Evolutionary conservation across 495 filamentous ascomycete species (phyloP).

Genomic region (Talaromyces wortmannii): DNA sequence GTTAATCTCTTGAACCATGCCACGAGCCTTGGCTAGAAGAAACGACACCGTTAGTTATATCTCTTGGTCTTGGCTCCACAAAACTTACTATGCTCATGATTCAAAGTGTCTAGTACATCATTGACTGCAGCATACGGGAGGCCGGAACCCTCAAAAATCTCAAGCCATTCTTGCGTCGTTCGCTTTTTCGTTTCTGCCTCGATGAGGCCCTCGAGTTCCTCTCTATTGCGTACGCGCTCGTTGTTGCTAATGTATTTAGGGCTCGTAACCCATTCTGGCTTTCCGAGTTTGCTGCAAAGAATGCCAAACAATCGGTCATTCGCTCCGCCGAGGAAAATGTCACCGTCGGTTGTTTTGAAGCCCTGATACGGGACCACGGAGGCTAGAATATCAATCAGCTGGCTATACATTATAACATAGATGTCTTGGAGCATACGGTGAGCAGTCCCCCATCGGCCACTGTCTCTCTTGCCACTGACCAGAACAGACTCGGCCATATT

Average conservation of each 20-base stretch:
- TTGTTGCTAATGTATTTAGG: conserved; percentile 62
- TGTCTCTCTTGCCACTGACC: conserved; percentile 62
- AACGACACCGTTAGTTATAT: conserved; percentile 3
- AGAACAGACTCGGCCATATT: conserved; percentile 84
- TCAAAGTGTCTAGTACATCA: conserved; percentile 63
- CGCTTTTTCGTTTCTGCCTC: conserved; percentile 55
- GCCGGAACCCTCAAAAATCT: conserved; percentile 69
- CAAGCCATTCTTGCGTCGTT: conserved; percentile 74
- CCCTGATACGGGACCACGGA: conserved; percentile 84
- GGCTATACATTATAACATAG: neutral
- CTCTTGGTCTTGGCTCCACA: neutral
- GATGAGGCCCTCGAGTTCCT: conserved; percentile 58
- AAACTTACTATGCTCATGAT: conserved; percentile 58
- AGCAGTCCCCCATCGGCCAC: conserved; percentile 80
- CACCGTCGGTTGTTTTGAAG: conserved; percentile 76
- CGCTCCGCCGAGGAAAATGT: conserved; percentile 75
- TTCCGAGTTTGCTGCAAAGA: conserved; percentile 61
- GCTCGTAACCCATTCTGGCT: conserved; percentile 59
- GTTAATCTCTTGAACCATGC: conserved; percentile 83
- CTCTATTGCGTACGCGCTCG: conserved; percentile 60
- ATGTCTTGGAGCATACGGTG: conserved; percentile 38
- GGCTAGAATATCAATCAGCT: conserved; percentile 16
- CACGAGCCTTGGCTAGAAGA: conserved; percentile 60
- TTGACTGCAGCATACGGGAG: conserved; percentile 88
- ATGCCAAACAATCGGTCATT: conserved; percentile 78